Conservation (phyloP, 352 stramenopile species). For the Phytophthora rubi region DNA sequence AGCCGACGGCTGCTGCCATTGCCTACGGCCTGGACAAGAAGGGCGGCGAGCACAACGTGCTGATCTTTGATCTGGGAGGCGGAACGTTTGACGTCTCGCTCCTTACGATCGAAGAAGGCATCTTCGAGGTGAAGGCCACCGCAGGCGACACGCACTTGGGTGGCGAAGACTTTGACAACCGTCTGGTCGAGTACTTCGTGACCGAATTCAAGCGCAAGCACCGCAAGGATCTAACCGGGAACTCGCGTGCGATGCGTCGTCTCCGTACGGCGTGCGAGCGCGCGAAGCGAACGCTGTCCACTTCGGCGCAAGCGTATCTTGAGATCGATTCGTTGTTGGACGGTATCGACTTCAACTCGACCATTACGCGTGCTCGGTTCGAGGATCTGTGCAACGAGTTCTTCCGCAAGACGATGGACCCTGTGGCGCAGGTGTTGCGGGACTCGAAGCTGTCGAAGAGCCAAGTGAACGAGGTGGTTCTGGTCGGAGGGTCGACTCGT, state of each 20-base stretch:
- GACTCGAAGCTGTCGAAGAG: conserved; percentile 90
- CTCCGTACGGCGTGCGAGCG: conserved; percentile 95
- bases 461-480: conserved; percentile 76
- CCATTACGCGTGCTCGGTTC: conserved; percentile 92
- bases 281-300: conserved; percentile 95
- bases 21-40: conserved; percentile 97
- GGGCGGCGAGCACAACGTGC: conserved; percentile 92
- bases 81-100: conserved; percentile 96
- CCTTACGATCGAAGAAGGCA: conserved; percentile 95
- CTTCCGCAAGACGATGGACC: conserved; percentile 92
- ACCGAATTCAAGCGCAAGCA: conserved; percentile 92
- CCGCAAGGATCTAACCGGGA: conserved; percentile 86
- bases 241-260: conserved; percentile 91
- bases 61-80: conserved; percentile 97
- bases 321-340: conserved; percentile 95
- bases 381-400: conserved; percentile 89
- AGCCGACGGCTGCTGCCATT: conserved; percentile 93
- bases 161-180: conserved; percentile 96
- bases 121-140: conserved; percentile 97
- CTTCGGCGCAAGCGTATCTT: conserved; percentile 94
- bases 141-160: conserved; percentile 94
- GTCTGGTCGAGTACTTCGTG: conserved; percentile 94
- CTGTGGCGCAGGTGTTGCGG: conserved; percentile 85
- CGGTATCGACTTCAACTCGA: conserved; percentile 94
- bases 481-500: conserved; percentile 80